phyloP scores from a whole-genome alignment of 768 basidiomycete genomes.

The Lactifluus piperatus region DNA sequence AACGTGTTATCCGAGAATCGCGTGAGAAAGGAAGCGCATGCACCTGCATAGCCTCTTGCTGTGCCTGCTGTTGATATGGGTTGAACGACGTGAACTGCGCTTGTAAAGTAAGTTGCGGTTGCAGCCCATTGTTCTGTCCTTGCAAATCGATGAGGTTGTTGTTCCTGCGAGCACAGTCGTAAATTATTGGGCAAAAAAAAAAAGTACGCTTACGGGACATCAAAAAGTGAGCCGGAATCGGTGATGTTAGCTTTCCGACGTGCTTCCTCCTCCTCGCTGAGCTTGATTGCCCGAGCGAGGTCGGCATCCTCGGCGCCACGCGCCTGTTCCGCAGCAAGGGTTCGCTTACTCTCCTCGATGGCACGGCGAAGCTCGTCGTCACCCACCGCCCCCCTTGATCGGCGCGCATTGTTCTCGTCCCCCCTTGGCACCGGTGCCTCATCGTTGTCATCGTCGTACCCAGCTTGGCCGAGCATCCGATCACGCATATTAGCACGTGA shows the following conservation, averaged over 20 bases:
- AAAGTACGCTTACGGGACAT: constrained; percentile 61
- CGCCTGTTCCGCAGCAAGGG: constrained; percentile 59
- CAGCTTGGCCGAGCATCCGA: constrained; percentile 71
- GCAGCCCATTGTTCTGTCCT: constrained; percentile 31
- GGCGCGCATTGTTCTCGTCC: constrained; percentile 34
- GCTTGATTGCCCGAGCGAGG: constrained; percentile 66
- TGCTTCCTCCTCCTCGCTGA: constrained; percentile 89
- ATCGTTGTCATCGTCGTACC: constrained; percentile 29
- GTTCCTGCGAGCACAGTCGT: not conserved
- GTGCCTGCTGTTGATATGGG: constrained; percentile 86
- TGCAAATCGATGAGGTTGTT: constrained; percentile 10
- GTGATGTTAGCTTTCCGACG: constrained; percentile 61
- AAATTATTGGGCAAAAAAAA: constrained; percentile 3
- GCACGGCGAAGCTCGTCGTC: constrained; percentile 78
- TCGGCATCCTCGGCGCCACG: constrained; percentile 72
- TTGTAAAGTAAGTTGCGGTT: constrained; percentile 74
- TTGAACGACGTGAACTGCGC: constrained; percentile 92
- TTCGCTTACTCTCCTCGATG: constrained; percentile 84
- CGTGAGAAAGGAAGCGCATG: not conserved
- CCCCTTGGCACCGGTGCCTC: constrained; percentile 34
- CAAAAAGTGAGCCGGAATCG: constrained; percentile 69
- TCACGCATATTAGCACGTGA: constrained; percentile 88
- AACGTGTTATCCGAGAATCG: not conserved
- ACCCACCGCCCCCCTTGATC: constrained; percentile 24
- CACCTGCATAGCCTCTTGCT: constrained; percentile 78